Percentiles rank a stretch among this genome's conserved stretches.
These are phyloP conservation scores for Fusarium sp. DNA, from an alignment of 2,329 filamentous ascomycete species.

Conservation along the genomic window DNA sequence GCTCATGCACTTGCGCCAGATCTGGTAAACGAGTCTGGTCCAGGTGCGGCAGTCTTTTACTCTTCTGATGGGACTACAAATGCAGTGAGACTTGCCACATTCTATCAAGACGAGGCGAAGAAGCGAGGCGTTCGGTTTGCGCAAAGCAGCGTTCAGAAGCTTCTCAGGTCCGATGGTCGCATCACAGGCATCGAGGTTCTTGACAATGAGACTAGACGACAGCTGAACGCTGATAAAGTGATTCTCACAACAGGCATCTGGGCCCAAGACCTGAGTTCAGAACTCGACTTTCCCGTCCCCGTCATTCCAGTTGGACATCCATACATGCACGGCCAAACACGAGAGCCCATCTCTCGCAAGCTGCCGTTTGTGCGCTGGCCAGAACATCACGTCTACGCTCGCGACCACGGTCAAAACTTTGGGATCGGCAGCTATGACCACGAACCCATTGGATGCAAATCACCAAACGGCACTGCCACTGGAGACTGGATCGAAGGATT, in stretches of 20 bases:
- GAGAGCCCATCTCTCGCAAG: neutral
- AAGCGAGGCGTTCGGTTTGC: slow-evolving; percentile 18
- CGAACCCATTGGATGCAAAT: slow-evolving; percentile 15
- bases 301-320: slow-evolving; percentile 40
- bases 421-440: slow-evolving; percentile 40
- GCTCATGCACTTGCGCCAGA: slow-evolving; percentile 28
- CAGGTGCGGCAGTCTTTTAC: slow-evolving; percentile 30
- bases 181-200: slow-evolving; percentile 19
- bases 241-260: slow-evolving; percentile 39
- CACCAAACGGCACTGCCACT: slow-evolving; percentile 19
- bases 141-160: slow-evolving; percentile 21
- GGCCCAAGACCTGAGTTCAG: slow-evolving; percentile 32
- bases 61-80: slow-evolving; percentile 36
- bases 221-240: slow-evolving; percentile 30
- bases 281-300: slow-evolving; percentile 28
- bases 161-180: neutral
- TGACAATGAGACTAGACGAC: neutral
- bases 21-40: slow-evolving; percentile 15
- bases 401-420: slow-evolving; percentile 35
- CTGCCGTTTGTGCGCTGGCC: slow-evolving; percentile 36
- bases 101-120: slow-evolving; percentile 29
- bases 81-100: slow-evolving; percentile 22
- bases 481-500: slow-evolving; percentile 33
- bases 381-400: slow-evolving; percentile 37
- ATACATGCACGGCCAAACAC: slow-evolving; percentile 25